Evolutionary conservation across 352 stramenopile genomes (phyloP).

Genomic region (Globisporangium nunn): DNA sequence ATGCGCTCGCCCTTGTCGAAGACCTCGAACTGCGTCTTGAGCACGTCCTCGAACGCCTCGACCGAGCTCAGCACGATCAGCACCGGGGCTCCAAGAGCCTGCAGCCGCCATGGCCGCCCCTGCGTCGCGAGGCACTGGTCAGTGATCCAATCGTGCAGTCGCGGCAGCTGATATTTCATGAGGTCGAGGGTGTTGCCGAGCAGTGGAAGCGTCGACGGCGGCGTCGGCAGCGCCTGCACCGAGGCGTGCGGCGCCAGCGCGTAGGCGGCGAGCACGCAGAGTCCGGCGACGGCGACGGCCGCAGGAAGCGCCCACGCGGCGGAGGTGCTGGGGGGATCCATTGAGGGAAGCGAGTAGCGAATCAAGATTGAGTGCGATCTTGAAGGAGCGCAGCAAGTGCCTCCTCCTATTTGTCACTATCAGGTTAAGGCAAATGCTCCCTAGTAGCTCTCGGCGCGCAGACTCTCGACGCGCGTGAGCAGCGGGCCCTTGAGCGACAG

Average conservation of each 20-base stretch:
- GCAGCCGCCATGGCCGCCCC: slow-evolving; percentile 15
- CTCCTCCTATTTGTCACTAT: no score
- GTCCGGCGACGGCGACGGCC: background rate
- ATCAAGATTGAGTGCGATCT: no score
- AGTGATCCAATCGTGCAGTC: slow-evolving; percentile 10
- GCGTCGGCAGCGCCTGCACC: slow-evolving; percentile 6
- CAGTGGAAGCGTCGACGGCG: slow-evolving; percentile 12
- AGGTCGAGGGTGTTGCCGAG: slow-evolving; percentile 19
- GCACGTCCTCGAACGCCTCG: slow-evolving; percentile 24
- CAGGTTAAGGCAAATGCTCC: background rate
- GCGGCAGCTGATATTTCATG: slow-evolving; percentile 3
- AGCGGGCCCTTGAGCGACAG: slow-evolving; percentile 13
- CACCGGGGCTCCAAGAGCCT: slow-evolving; percentile 11
- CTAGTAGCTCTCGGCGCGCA: slow-evolving; percentile 6
- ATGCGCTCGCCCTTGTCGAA: slow-evolving; percentile 28
- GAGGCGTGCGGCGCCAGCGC: background rate
- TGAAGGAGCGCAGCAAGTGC: no score
- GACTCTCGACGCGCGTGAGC: background rate
- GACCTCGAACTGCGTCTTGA: slow-evolving; percentile 27
- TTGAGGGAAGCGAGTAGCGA: background rate
- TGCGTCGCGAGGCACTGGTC: slow-evolving; percentile 4
- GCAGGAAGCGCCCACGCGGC: background rate
- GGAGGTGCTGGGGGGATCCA: background rate
- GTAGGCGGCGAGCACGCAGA: background rate
- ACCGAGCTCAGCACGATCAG: slow-evolving; percentile 17